A percentile compares a stretch with the other conserved stretches of the same genome.
These are phyloP conservation scores for Bombardia bombarda DNA, from an alignment of 495 filamentous ascomycete species.

Conservation along the genomic window DNA sequence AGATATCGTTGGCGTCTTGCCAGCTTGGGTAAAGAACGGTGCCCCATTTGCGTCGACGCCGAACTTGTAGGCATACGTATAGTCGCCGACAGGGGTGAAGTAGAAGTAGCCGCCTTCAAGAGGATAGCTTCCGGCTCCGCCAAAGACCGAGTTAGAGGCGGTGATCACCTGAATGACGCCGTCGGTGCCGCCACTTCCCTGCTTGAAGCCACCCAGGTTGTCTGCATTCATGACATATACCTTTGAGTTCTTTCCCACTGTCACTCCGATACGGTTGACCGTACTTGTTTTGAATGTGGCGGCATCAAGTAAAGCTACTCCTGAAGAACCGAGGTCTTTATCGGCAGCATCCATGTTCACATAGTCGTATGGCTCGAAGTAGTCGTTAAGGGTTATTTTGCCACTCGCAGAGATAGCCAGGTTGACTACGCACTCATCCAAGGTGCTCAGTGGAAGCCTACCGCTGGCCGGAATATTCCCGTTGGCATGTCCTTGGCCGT, in stretches of 20 bases:
- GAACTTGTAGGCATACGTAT: slow-evolving; percentile 28
- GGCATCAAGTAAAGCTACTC: slow-evolving; percentile 29
- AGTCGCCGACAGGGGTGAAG: slow-evolving; percentile 27
- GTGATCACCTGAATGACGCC: slow-evolving; percentile 35
- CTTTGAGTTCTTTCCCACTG: slow-evolving; percentile 39
- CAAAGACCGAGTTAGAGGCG: slow-evolving; percentile 32
- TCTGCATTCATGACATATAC: slow-evolving; percentile 38
- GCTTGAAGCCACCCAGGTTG: slow-evolving; percentile 42
- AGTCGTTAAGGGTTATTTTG: slow-evolving; percentile 28
- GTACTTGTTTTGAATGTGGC: slow-evolving; percentile 28
- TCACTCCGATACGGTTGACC: slow-evolving; percentile 30
- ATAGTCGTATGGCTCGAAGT: slow-evolving; percentile 38
- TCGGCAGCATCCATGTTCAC: slow-evolving; percentile 32
- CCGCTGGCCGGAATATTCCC: slow-evolving; percentile 29
- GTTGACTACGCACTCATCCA: slow-evolving; percentile 32
- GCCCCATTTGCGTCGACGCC: slow-evolving; percentile 23
- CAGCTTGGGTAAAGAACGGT: slow-evolving; percentile 30
- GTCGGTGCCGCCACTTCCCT: slow-evolving; percentile 31
- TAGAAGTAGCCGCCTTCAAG: slow-evolving; percentile 44
- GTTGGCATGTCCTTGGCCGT: slow-evolving; percentile 32
- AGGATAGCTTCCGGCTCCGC: slow-evolving; percentile 38
- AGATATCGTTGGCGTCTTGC: slow-evolving; percentile 21
- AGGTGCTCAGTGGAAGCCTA: slow-evolving; percentile 19
- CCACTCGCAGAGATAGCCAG: slow-evolving; percentile 22
- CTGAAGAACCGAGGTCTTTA: slow-evolving; percentile 33